Evolutionary conservation across 176 grass and related monocot species (phyloP).

Genomic region (Saccharum spontaneum): DNA sequence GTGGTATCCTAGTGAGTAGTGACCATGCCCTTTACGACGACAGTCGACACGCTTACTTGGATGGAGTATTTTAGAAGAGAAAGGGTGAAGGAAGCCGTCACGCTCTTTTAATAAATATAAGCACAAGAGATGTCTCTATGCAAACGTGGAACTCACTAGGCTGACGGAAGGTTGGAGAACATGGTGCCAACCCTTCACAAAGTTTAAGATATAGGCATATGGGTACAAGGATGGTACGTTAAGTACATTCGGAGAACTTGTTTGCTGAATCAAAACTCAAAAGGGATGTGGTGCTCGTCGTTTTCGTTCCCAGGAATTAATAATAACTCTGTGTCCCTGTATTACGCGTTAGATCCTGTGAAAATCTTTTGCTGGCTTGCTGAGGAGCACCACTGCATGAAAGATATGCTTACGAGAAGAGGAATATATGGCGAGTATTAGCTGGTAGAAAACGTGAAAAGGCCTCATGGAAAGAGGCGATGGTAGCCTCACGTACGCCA

Average conservation of each 20-base stretch:
- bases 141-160: conserved; percentile 7
- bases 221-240: conserved; percentile 38
- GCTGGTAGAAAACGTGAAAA: conserved; percentile 28
- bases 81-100: not conserved
- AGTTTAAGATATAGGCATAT: conserved; percentile 19
- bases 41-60: not conserved
- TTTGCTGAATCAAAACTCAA: not conserved
- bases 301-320: conserved; percentile 25
- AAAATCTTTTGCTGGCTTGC: conserved; percentile 30
- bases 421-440: conserved; percentile 47
- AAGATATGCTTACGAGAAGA: conserved; percentile 47
- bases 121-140: not conserved
- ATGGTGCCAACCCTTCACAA: conserved; percentile 16
- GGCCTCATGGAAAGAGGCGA: conserved; percentile 1
- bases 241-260: conserved; percentile 25
- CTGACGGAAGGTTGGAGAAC: conserved; percentile 4
- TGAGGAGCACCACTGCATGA: not conserved
- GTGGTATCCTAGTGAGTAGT: no score
- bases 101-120: not conserved
- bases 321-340: not conserved
- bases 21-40: no score
- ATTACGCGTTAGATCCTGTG: conserved; percentile 4
- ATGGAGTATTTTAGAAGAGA: not conserved
- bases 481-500: not conserved
- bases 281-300: conserved; percentile 12